Evolutionary conservation across 2,329 filamentous ascomycete species (phyloP).

Genomic region (Trichoderma sp.): DNA sequence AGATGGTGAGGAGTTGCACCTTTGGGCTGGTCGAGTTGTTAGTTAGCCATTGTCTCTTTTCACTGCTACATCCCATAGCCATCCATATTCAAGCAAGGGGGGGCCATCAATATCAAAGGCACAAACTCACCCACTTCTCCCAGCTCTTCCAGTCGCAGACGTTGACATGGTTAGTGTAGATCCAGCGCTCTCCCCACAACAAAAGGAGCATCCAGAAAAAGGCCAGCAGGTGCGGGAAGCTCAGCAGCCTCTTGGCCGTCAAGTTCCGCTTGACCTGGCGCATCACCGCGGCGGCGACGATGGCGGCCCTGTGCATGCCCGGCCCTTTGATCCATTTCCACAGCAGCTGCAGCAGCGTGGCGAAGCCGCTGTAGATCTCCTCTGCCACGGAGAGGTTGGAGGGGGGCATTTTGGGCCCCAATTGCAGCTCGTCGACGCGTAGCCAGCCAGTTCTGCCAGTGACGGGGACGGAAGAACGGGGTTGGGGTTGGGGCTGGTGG

Average conservation of each 20-base stretch:
- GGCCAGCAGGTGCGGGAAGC: conserved; percentile 65
- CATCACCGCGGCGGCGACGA: conserved; percentile 29
- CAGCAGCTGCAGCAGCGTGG: conserved; percentile 31
- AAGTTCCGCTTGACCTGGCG: conserved; percentile 42
- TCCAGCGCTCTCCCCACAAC: conserved; percentile 80
- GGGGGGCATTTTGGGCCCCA: conserved; percentile 32
- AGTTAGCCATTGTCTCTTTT: neutral
- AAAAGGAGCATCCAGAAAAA: conserved; percentile 72
- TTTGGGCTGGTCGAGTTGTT: conserved; percentile 57
- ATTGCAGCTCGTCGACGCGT: conserved; percentile 23
- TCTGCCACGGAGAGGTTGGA: conserved; percentile 26
- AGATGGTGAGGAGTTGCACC: conserved; percentile 79
- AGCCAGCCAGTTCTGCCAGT: neutral
- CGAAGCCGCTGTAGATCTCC: conserved; percentile 25
- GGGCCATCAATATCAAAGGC: neutral
- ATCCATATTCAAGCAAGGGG: neutral
- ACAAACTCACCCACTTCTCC: conserved; percentile 79
- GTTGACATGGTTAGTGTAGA: conserved; percentile 68
- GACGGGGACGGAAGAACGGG: neutral
- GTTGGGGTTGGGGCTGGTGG: neutral
- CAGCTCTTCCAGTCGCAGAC: conserved; percentile 80
- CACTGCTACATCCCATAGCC: neutral
- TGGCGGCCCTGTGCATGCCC: conserved; percentile 37
- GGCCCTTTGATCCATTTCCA: conserved; percentile 43
- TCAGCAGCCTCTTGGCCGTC: conserved; percentile 51